Evolutionary conservation across 345 rosid species (phyloP), one percentile per base, ranked within the genome.

Genomic region (Linum tenue): DNA sequence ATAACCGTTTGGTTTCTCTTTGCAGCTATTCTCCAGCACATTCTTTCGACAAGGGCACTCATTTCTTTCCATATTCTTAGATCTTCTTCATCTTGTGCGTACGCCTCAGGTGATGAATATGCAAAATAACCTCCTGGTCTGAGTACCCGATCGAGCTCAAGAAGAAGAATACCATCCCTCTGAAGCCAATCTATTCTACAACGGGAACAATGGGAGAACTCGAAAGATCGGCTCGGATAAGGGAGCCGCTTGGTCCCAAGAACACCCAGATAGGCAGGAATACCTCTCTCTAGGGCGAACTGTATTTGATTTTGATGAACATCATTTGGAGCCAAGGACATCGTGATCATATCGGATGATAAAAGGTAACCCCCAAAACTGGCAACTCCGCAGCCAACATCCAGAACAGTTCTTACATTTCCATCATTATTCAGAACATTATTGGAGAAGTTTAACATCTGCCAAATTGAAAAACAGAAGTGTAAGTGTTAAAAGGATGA

Each of bases 251-350:
- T 88, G 59, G 99, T 94, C 37, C 99, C 99, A 57, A 94, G 65
- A 74, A 94, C 96, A 72, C 99, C 97, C 17, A 94, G 99, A 62
- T 89, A 91, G 71, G 99, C 99, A 0, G 99, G 99, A 69, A 94
- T 94, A 66, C 99, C 99, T 79, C 99, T 83, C 77, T 94, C 99
- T 60, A 94, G 69, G 1, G 99, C 99, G 80, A 94, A 94, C 70
- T 94, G 99, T 77, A 94, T 94, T 82, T 94, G 99, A 80, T 94
- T 94, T 75, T 94, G 97, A 79, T 94, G 99, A 72, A 94, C 99
- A 67, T 94, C 99, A 59, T 94, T 94, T 55, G 99, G 99, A 4
- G 99, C 99, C 65, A 94, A 67, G 4, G 99, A 94, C 95, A 94
- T 83, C 41, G 99, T 60, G 10, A 94, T 76, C 56, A 94, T 83